A percentile compares a stretch with the other conserved stretches of the same genome.
phyloP scores from a whole-genome alignment of 768 basidiomycete genomes.

The Lactifluus piperatus region DNA sequence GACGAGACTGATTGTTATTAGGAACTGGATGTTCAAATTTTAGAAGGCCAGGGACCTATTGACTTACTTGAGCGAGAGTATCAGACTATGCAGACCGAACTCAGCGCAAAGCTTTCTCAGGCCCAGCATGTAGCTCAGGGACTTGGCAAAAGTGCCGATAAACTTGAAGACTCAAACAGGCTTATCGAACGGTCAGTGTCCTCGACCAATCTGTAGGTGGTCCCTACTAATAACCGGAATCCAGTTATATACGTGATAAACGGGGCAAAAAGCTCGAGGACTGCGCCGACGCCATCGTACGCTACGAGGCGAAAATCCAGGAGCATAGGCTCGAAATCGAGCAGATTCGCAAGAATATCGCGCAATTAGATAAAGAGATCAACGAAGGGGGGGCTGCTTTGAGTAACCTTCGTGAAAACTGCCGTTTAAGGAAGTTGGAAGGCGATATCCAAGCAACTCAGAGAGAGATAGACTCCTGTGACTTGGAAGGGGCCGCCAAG shows the following conservation, averaged over 20 bases:
- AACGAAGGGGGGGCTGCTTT: conserved; percentile 62
- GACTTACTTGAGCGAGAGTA: conserved; percentile 51
- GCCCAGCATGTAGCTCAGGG: conserved; percentile 53
- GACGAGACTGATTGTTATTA: conserved; percentile 24
- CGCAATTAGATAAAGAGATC: conserved; percentile 66
- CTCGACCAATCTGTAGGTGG: neutral
- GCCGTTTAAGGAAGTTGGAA: conserved; percentile 62
- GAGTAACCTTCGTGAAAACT: conserved; percentile 74
- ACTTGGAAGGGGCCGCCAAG: conserved; percentile 81
- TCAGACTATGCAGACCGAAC: conserved; percentile 39
- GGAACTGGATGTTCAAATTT: conserved; percentile 56
- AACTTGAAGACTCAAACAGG: conserved; percentile 51
- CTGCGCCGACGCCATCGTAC: conserved; percentile 44
- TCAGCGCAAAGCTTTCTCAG: conserved; percentile 39
- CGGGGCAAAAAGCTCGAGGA: conserved; percentile 52
- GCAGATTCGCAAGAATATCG: conserved; percentile 36
- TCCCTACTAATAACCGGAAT: neutral
- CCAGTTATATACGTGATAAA: conserved; percentile 68
- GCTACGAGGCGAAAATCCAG: conserved; percentile 37
- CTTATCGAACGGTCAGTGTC: conserved; percentile 51
- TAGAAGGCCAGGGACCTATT: conserved; percentile 56
- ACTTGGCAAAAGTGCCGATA: conserved; percentile 56
- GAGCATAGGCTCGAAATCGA: conserved; percentile 35
- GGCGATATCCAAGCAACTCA: conserved; percentile 60
- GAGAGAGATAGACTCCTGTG: conserved; percentile 60